Base-by-base conservation (phyloP, 2,329 filamentous ascomycete species). In the Verticillium zaregamsianum region DNA sequence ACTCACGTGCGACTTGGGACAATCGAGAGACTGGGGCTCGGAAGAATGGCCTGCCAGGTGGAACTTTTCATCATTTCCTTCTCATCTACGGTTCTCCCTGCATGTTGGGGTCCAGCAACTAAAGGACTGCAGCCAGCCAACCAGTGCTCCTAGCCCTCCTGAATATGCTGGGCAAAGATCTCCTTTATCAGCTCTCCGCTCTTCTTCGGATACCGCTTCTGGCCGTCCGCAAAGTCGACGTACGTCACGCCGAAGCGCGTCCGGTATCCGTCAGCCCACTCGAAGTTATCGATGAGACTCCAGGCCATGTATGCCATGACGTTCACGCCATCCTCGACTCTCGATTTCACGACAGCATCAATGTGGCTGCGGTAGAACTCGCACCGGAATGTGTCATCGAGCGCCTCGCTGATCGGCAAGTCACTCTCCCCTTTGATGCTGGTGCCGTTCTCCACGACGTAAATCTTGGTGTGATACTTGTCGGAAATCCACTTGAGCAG, bases 221-320 rank as follows among this genome's bases (percentile, higher is more conserved):
- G 1, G 72, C 68, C 52, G 65, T 72, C 54, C 69, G 67, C 40
- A 68, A 68, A 71, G 33, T 73, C 70, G 8, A 71, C 63, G 62
- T 68, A 72, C 1, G 66, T 68, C 17, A 69, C 66, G 4, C 71
- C 69, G 54, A 72, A 72, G 0, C 69, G 64, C 57, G 69, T 68
- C 2, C 65, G 68, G 54, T 66, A 73, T 3, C 71, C 71, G 11
- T 67, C 55, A 17, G 56, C 63, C 52, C 62, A 59, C 45, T 60
- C 74, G 40, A 75, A 69, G 49, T 77, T 77, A 58, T 76, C 74
- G 52, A 72, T 66, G 52, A 75, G 68, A 8, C 69, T 71, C 75
- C 74, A 76, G 1, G 68, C 74, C 62, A 72, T 76, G 58, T 76
- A 76, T 0, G 69, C 71, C 28, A 71, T 65, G 23, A 76, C 67